Evolutionary conservation across 2,329 filamentous ascomycete genomes (phyloP).

Genomic region (Davidsoniella eucalypti): DNA sequence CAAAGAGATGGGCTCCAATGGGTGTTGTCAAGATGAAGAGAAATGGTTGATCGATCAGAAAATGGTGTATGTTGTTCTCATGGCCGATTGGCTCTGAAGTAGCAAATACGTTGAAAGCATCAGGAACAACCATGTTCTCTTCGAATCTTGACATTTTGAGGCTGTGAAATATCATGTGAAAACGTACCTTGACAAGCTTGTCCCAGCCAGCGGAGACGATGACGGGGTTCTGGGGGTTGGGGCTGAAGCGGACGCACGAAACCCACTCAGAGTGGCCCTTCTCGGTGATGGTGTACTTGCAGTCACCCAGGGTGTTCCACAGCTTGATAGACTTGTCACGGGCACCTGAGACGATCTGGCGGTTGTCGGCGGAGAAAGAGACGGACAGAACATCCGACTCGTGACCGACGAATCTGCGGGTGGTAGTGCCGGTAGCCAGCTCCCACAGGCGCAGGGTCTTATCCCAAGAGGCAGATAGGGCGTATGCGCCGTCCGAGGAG

Average conservation of each 20-base stretch:
- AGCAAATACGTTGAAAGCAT: constrained; percentile 99
- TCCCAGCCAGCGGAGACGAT: constrained; percentile 98
- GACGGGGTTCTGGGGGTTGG: constrained; percentile 99
- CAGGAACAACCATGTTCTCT: constrained; percentile 40
- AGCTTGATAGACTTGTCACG: constrained; percentile 99
- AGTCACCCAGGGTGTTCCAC: constrained; percentile 99
- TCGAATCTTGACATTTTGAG: constrained; percentile 3
- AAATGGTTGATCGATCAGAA: constrained; percentile 43
- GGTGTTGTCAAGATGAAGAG: constrained; percentile 1
- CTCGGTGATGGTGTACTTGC: constrained; percentile 99
- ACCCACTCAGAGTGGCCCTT: constrained; percentile 99
- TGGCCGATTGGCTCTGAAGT: constrained; percentile 96
- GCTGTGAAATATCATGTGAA: neutral
- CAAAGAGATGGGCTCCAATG: neutral
- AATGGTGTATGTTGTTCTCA: constrained; percentile 95
- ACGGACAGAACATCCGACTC: constrained; percentile 99
- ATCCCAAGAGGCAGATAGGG: constrained; percentile 97
- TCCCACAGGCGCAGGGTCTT: constrained; percentile 99
- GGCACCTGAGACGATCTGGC: constrained; percentile 97
- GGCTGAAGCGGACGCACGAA: constrained; percentile 97
- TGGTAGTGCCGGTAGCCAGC: constrained; percentile 92
- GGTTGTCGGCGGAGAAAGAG: constrained; percentile 99
- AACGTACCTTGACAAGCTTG: constrained; percentile 98
- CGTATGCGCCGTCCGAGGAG: constrained; percentile 98
- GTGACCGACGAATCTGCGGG: constrained; percentile 96